These are phyloP conservation scores for Smittium culicis DNA, from an alignment of 371 early-diverging fungal species.

Conservation along the genomic window DNA sequence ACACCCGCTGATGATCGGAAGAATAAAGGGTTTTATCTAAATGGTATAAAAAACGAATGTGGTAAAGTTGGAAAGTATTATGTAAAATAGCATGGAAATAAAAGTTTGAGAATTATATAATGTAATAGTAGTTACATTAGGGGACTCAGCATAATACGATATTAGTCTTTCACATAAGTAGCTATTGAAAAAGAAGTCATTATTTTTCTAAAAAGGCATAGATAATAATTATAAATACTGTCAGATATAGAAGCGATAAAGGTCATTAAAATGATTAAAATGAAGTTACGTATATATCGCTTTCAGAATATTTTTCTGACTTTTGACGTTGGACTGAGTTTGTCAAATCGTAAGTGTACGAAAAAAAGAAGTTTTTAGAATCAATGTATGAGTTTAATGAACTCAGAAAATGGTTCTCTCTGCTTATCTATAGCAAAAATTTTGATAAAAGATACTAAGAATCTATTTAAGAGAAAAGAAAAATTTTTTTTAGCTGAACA, in stretches of 20 bases:
- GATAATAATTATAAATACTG: neutral
- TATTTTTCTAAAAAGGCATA: conserved; percentile 42
- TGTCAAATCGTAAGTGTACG: conserved; percentile 74
- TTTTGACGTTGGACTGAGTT: conserved; percentile 60
- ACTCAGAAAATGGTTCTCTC: conserved; percentile 43
- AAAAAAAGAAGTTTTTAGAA: conserved; percentile 63
- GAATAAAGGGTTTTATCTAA: conserved; percentile 39
- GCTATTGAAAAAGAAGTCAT: conserved; percentile 84
- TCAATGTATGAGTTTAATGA: conserved; percentile 49
- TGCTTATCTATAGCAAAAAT: conserved; percentile 37
- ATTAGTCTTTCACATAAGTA: conserved; percentile 51
- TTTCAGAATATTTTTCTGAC: conserved; percentile 21
- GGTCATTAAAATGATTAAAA: neutral
- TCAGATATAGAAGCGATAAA: neutral
- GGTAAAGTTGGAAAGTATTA: neutral
- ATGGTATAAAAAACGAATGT: neutral
- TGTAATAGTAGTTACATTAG: neutral
- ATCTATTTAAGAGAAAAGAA: neutral
- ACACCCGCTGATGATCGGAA: conserved; percentile 78
- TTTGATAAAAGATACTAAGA: neutral
- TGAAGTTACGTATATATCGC: neutral
- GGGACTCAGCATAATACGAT: conserved; percentile 19
- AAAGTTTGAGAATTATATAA: no score
- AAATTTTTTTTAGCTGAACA: conserved; percentile 43
- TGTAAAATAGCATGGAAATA: neutral